phyloP scores from a whole-genome alignment of 1,284 basidiomycete species.

The Golubevia pallescens region DNA sequence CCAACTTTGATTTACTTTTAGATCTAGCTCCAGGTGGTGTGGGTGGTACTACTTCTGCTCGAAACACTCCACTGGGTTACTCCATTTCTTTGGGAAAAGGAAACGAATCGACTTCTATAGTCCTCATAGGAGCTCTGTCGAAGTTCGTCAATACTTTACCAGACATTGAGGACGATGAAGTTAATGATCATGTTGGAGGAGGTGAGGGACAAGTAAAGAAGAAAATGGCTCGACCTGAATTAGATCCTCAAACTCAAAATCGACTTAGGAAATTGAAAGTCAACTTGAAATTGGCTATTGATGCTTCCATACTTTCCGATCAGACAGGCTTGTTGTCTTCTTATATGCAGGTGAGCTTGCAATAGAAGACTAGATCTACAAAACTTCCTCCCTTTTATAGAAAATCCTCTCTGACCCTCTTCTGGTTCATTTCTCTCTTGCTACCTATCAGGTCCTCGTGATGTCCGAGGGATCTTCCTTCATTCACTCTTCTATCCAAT shows the following conservation, averaged over 20 bases:
- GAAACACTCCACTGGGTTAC: slow-evolving; percentile 41
- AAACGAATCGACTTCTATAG: slow-evolving; percentile 41
- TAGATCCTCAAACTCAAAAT: slow-evolving; percentile 35
- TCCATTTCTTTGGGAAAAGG: slow-evolving; percentile 46
- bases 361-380: slow-evolving; percentile 14
- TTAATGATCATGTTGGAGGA: slow-evolving; percentile 5
- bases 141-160: slow-evolving; percentile 59
- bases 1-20: slow-evolving; percentile 52
- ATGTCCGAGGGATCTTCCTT: slow-evolving; percentile 45
- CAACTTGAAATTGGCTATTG: slow-evolving; percentile 49
- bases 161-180: slow-evolving; percentile 30
- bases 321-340: slow-evolving; percentile 45
- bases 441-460: slow-evolving; percentile 22
- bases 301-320: slow-evolving; percentile 39
- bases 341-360: slow-evolving; percentile 37
- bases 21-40: slow-evolving; percentile 19
- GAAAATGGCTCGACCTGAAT: slow-evolving; percentile 24
- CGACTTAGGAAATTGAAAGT: slow-evolving; percentile 46
- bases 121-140: slow-evolving; percentile 48
- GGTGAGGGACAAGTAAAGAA: slow-evolving; percentile 10
- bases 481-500: slow-evolving; percentile 27
- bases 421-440: not conserved
- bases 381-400: not conserved
- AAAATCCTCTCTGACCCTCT: not conserved
- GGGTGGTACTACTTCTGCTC: not conserved